Base-by-base conservation (phyloP, 164 flowering plant genomes). In the Magnolia changhungtana region DNA sequence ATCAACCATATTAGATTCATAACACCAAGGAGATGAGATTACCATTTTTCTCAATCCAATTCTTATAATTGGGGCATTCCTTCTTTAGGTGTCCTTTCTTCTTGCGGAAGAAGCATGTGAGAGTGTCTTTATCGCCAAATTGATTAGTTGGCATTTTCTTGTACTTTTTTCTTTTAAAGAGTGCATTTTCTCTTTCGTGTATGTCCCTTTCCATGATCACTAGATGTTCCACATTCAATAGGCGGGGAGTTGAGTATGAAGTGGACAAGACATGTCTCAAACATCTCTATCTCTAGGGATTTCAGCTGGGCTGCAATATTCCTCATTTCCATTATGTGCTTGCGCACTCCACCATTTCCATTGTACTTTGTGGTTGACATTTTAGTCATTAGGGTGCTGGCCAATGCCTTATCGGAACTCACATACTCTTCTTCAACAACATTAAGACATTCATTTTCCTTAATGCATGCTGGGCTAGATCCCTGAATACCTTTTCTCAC, bases 241-340 rank as follows among this genome's bases (percentile, higher is more conserved):
- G 78, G 67, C 5, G 61, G 67, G 31, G 13, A 69, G 29, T 31
- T 31, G 29, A 76, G 55, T 14, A 69, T 61, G 16, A 58, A 29
- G 55, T 69, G 74, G 55, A 76, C 67, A 13, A 76, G 64, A 45
- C 29, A 59, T 11, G 52, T 7, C 4, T 76, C 78, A 6, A 10
- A 37, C 31, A 76, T 31, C 18, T 37, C 18, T 49, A 72, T 66
- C 13, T 64, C 50, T 14, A n/a, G 14, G 7, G 16, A 18, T 20
- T 61, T 37, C 27, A 74, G 14, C 20, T 74, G 68, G 63, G 50
- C 67, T 7, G 14, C 52, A 9, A 74, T 61, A 64, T 63, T 21
- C 37, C 68, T 27, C 70, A 77, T 77, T 27, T 72, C 23, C 63
- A 58, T 52, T 21, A 61, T 61, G 64, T 61, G 64, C 7, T 61